Base-by-base conservation (phyloP, 805 yeast genomes). In the Diddensiella transvaalensis region DNA sequence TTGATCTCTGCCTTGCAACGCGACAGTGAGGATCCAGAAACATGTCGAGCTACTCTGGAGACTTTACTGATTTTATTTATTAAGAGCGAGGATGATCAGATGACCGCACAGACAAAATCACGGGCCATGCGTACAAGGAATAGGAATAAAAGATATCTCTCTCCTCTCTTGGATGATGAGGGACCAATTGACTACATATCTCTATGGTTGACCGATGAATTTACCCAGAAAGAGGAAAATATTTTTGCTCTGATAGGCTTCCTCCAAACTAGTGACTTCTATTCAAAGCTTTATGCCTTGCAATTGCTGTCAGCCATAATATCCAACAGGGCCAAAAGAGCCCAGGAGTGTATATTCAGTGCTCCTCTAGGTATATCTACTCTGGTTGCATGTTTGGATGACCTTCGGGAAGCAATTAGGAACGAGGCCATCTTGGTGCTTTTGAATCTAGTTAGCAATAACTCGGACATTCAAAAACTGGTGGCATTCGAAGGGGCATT, bases 401-500 rank as follows among this genome's bases (percentile, higher is more conserved):
- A 83, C 62, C 55, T 73, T 47, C 77, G 86, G 54, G 98, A 91
- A 52, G 96, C 95, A 15, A 79, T 93, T 5, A 74, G 98, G 58
- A 90, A 91, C 63, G 73, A 93, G 66, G 80, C 93, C 2, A 82
- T 91, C 32, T 67, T 91, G 44, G 70, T 95, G n/a, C 70, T 95
- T 44, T 83, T 85, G 82, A 83, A 89, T 8, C 73, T 93, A 2
- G 95, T 82, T 10, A 82, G 83, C 57, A 84, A 86, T 51, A 87
- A 88, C 58, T 79, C 82, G 50, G 91, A 87, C 63, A 82, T 91
- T 26, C 99, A 93, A 63, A 90, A 89, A 60, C 70, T 93, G 17
- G 95, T 95, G 6, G 99, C 96, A 0, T 93, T 93, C 62, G 97
- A 93, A 63, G 90, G 87, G 56, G 84, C 95, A 0, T 90, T 93